Evolutionary conservation across 208 protist species (phyloP), one percentile per base, ranked within the genome.

Genomic region (Acanthamoeba sp.): DNA sequence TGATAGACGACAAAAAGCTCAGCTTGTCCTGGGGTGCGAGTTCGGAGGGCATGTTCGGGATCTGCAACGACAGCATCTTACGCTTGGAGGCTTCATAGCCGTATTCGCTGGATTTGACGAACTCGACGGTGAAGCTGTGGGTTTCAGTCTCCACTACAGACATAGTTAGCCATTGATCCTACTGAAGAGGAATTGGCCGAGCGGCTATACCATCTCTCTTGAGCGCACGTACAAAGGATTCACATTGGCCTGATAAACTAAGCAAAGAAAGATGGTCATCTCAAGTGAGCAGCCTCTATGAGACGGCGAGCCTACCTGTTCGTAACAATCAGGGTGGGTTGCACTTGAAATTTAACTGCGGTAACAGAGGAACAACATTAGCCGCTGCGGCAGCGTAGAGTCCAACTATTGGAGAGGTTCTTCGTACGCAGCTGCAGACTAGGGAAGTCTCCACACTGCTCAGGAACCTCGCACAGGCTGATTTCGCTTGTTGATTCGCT

Each of bases 291-390:
- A 32, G 1, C 1, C 27, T 42, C 40, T 32, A 27, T 22, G 1
- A 88, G 29, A 12, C 3, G 10, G 42, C n/a, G 62, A 36, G 24
- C 36, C 1, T 90, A 64, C 82, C 82, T 90, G 48, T n/a, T 45
- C 10, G 88, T 93, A 1, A 93, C 38, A 27, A 93, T 93, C 10
- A 76, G 1, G 16, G 88, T 78, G 5, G 88, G 88, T 24, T 93
- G 59, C 18, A 76, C 10, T 20, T 93, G 88, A 52, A 78, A 93
- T 50, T 93, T 93, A 32, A 93, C 88, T 93, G 24, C 57, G 50
- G 50, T 57, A 71, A 42, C 10, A 14, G 10, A 24, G n/a, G 18
- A 29, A 12, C 50, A 45, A 62, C 29, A 71, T n/a, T n/a, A n/a
- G n/a, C n/a, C n/a, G n/a, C n/a, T n/a, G 57, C 57, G 24, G 24